A percentile compares a stretch with the other conserved stretches of the same genome.
Conservation (phyloP, 805 yeast species). For the Danielia oregonensis region DNA sequence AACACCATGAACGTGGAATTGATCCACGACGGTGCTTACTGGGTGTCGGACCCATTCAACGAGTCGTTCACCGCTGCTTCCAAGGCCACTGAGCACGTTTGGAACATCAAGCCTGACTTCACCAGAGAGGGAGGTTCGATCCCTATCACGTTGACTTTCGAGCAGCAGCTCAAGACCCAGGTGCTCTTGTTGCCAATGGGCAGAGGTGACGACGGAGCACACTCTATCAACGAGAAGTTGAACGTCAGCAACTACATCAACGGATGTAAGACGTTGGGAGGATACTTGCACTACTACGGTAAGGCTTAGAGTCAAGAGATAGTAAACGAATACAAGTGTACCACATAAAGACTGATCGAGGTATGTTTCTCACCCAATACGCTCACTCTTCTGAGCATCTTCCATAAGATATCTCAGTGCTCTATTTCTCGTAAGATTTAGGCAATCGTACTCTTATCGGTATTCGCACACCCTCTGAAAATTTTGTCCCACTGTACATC, state of each 20-base stretch:
- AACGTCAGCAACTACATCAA: slow-evolving; percentile 85
- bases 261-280: slow-evolving; percentile 91
- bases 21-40: slow-evolving; percentile 92
- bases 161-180: slow-evolving; percentile 76
- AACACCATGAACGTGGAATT: slow-evolving; percentile 70
- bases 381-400: too few species aligned
- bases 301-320: too few species aligned
- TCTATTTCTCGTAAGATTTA: too few species aligned
- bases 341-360: too few species aligned
- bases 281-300: slow-evolving; percentile 84
- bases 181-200: slow-evolving; percentile 96
- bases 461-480: too few species aligned
- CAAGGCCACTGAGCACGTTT: slow-evolving; percentile 89
- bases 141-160: slow-evolving; percentile 94
- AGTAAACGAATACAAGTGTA: too few species aligned
- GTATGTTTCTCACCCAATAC: too few species aligned
- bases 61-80: slow-evolving; percentile 91
- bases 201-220: slow-evolving; percentile 99
- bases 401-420: too few species aligned
- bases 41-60: slow-evolving; percentile 94
- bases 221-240: slow-evolving; percentile 93
- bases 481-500: too few species aligned
- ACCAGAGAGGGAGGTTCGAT: slow-evolving; percentile 99
- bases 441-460: too few species aligned
- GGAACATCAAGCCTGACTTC: slow-evolving; percentile 93